Base-by-base conservation (phyloP, 129 eudicot species). In the Lactuca saligna region DNA sequence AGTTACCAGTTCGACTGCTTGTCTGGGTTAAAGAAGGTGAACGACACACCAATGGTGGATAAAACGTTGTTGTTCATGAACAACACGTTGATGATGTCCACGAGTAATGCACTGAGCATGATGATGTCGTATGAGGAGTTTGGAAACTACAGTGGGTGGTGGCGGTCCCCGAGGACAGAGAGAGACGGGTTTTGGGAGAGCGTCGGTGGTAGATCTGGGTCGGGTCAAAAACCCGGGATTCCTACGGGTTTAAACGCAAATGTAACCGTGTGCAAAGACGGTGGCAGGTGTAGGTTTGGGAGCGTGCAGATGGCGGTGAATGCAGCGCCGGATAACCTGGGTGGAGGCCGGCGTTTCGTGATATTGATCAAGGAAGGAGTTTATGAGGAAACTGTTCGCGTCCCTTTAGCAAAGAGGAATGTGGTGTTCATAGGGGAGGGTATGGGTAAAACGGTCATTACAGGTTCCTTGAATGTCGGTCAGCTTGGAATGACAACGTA, bases 381-480 rank as follows among this genome's bases (percentile, higher is more conserved):
- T 46, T 88, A 88, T 66, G 65, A 71, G 31, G 96, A 88, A 73
- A 83, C 65, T 8, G 96, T 88, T 59, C 55, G 91, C 61, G 85
- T 88, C 8, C 85, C 83, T 14, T 37, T 88, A 12, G 80, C 62
- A 70, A 83, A 85, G 72, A 73, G 58, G 71, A 85, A 85, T 50
- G 86, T 88, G 64, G 83, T 85, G 32, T 70, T 88, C 17, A 5
- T 85, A 20, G 96, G 96, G 4, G 91, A 88, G 42, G 91, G 96
- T 7, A 83, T 82, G 86, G 91, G 96, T 17, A 82, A 82, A 81
- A 88, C 88, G 17, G 78, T 88, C 63, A 85, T 88, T 73, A 82
- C 96, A 2, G 87, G 88, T 31, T 14, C 62, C 1, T n/a, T 61
- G 80, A 85, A 39, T 76, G 88, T 79, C 12, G 88, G 80, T 3